Percentiles rank a stretch among this genome's conserved stretches.
These are phyloP conservation scores for Agaricus blazei DNA, from an alignment of 768 basidiomycete genomes.

Conservation along the genomic window DNA sequence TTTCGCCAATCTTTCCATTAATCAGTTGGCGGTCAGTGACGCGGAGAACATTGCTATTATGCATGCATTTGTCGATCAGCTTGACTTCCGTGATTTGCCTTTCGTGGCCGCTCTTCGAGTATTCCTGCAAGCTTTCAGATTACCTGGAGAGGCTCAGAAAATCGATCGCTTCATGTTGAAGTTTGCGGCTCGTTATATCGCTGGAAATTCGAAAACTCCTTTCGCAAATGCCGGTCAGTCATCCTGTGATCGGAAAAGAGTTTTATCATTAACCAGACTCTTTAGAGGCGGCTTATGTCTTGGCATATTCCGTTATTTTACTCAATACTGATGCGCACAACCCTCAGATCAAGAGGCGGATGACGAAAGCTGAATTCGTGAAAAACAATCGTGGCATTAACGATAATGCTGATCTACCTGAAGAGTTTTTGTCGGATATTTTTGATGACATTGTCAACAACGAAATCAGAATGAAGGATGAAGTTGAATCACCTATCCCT, in stretches of 20 bases:
- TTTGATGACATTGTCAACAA: slow-evolving; percentile 89
- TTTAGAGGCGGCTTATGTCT: slow-evolving; percentile 86
- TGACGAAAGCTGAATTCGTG: slow-evolving; percentile 88
- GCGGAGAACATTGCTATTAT: slow-evolving; percentile 87
- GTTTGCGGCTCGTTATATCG: slow-evolving; percentile 95
- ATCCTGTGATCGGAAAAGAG: too few species aligned
- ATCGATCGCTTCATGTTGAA: slow-evolving; percentile 99
- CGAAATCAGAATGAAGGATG: slow-evolving; percentile 99
- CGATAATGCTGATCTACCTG: slow-evolving; percentile 82
- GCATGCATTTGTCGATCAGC: slow-evolving; percentile 94
- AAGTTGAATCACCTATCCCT: slow-evolving; percentile 62
- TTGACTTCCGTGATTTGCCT: slow-evolving; percentile 76
- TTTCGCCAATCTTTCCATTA: not conserved
- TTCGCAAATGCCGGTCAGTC: slow-evolving; percentile 89
- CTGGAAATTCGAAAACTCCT: slow-evolving; percentile 73
- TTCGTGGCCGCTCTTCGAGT: slow-evolving; percentile 89
- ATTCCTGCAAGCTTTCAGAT: slow-evolving; percentile 92
- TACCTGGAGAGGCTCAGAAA: slow-evolving; percentile 97
- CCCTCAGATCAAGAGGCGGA: slow-evolving; percentile 89
- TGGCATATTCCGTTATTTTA: slow-evolving; percentile 93
- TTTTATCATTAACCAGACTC: not conserved
- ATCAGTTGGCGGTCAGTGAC: slow-evolving; percentile 47
- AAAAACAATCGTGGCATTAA: slow-evolving; percentile 98
- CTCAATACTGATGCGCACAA: slow-evolving; percentile 97
- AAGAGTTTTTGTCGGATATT: slow-evolving; percentile 71